Conservation (phyloP, 129 eudicot genomes). For the Flaveria ramosissima region DNA sequence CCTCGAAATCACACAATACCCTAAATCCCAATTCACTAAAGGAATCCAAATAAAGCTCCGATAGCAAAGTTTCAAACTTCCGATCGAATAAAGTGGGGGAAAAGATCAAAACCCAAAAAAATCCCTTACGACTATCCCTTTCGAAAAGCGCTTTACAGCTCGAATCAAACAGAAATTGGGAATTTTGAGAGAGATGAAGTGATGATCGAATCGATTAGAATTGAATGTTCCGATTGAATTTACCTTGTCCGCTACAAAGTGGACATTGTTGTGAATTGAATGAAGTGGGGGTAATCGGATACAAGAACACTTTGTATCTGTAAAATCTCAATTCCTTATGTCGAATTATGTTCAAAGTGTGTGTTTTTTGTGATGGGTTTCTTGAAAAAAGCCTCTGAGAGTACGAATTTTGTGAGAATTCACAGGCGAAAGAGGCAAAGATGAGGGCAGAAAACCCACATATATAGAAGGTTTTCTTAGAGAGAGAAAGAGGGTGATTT, state of each 20-base stretch:
- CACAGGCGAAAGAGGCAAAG: conserved; percentile 40
- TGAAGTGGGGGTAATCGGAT: background rate
- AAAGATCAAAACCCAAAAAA: conserved; percentile 5
- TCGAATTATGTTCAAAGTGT: conserved; percentile 23
- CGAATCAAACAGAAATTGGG: conserved; percentile 20
- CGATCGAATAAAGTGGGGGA: conserved; percentile 35
- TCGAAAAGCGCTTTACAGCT: conserved; percentile 41
- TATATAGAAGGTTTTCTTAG: conserved; percentile 22
- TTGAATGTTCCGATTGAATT: conserved; percentile 21
- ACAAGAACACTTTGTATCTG: conserved; percentile 25
- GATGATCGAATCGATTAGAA: conserved; percentile 20
- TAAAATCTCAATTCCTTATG: conserved; percentile 25
- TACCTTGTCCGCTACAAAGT: conserved; percentile 47
- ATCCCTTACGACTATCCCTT: conserved; percentile 20
- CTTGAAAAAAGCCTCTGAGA: conserved; percentile 4
- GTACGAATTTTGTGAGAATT: conserved; percentile 23
- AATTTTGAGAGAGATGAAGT: conserved; percentile 4
- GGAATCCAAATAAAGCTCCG: conserved; percentile 32
- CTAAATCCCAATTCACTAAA: conserved; percentile 31
- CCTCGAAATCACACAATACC: conserved; percentile 22
- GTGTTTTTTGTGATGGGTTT: conserved; percentile 31
- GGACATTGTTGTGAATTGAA: conserved; percentile 34
- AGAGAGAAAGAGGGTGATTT: conserved; percentile 9
- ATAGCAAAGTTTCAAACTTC: conserved; percentile 27
- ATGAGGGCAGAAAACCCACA: conserved; percentile 41